phyloP scores from a whole-genome alignment of 345 rosid genomes.

The Ricinus communis region DNA sequence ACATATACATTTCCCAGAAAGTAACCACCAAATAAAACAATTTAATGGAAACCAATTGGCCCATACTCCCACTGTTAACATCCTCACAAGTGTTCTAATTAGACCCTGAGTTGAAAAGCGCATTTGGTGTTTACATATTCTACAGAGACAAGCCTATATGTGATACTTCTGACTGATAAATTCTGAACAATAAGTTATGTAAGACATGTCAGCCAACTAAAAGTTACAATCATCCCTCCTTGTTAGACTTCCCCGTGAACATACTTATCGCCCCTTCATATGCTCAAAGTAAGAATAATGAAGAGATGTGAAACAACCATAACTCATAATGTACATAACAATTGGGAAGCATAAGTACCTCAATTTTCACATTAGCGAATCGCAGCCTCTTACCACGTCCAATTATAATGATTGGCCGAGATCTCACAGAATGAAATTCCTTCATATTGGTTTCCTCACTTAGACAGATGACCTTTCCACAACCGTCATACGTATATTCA shows the following conservation, averaged over 20 bases:
- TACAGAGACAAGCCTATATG: background rate
- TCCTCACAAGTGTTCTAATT: background rate
- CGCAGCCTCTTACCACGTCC: constrained; percentile 93
- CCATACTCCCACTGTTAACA: background rate
- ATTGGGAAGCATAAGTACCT: constrained; percentile 50
- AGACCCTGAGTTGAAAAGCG: background rate
- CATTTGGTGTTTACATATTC: background rate
- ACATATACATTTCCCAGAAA: background rate
- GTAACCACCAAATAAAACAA: background rate
- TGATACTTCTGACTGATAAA: background rate
- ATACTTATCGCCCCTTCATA: background rate
- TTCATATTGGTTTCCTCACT: constrained; percentile 55
- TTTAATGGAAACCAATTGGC: background rate
- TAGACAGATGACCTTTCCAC: constrained; percentile 71
- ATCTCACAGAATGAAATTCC: constrained; percentile 43
- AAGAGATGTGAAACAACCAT: constrained; percentile 5
- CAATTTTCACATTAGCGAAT: constrained; percentile 80
- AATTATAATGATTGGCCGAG: constrained; percentile 74
- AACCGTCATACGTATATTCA: constrained; percentile 86
- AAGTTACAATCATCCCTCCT: background rate
- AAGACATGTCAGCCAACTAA: background rate
- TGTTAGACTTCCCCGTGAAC: background rate
- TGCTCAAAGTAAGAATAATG: background rate
- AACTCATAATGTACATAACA: constrained; percentile 7
- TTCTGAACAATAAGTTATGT: background rate